Evolutionary conservation across 176 grass and related monocot genomes (phyloP), one percentile per base, ranked within the genome.

Genomic region (Alloteropsis semialata): DNA sequence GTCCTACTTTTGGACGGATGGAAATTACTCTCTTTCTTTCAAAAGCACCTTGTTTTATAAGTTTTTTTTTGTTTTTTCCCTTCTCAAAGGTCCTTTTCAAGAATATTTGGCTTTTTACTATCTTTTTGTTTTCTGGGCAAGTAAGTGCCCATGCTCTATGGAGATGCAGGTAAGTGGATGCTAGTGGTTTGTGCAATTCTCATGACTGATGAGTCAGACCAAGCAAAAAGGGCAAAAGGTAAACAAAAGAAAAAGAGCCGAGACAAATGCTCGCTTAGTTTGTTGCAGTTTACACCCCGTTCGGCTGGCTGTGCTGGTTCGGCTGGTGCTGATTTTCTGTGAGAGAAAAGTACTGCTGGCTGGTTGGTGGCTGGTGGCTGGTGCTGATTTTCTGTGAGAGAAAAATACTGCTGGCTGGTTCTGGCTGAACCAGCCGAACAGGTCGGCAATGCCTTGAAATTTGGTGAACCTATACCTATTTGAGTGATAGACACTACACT

Each of bases 1-100:
- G 71, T 69, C 76, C 0, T n/a, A 2, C 65, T 58, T 58, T 48
- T 58, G 18, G 34, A 77, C 83, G 88, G 72, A 36, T 41, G 81
- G 19, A 53, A 84, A 65, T 65, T 34, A 18, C 3, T 11, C 72
- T n/a, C n/a, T n/a, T n/a, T n/a, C 3, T 77, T 55, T 14, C 57
- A 8, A 34, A 3, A 48, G 27, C 42, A 46, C 21, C 7, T 42
- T 64, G 42, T 78, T n/a, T 32, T 32, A 15, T 32, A 42, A 6
- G 24, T 1, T 30, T 77, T n/a, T n/a, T 55, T 63, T 16, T 30
- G 10, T 37, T 63, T 9, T 16, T 63, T 9, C 10, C 18, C 28
- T 9, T 50, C 50, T 6, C 18, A 2, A 79, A 44, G 30, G 0
- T 14, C 43, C 28, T 78, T 78, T 66, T 28, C 5, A 4, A 34